These are phyloP conservation scores for Cytidiella melzeri DNA, from an alignment of 768 basidiomycete species.

Conservation along the genomic window DNA sequence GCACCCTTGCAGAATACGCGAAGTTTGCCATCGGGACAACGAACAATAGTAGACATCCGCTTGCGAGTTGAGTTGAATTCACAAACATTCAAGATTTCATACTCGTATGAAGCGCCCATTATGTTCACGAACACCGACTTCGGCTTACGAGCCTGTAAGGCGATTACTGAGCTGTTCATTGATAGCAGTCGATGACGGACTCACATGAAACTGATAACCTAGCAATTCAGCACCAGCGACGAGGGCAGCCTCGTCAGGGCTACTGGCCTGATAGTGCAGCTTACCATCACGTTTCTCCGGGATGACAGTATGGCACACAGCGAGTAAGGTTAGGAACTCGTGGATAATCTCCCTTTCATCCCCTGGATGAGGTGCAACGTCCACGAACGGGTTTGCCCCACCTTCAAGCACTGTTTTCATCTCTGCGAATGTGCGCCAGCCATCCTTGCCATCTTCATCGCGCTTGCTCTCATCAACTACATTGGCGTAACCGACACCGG, in stretches of 20 bases:
- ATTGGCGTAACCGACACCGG: slow-evolving; percentile 84
- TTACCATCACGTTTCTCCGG: slow-evolving; percentile 89
- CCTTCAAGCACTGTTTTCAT: slow-evolving; percentile 52
- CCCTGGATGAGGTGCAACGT: slow-evolving; percentile 25
- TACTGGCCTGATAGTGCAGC: slow-evolving; percentile 91
- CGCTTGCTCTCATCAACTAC: slow-evolving; percentile 82
- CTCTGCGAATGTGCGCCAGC: slow-evolving; percentile 79
- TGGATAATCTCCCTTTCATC: slow-evolving; percentile 32
- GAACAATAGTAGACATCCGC: slow-evolving; percentile 93
- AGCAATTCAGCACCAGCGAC: slow-evolving; percentile 90
- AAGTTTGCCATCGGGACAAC: slow-evolving; percentile 83
- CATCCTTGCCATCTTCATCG: slow-evolving; percentile 48
- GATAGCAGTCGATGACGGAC: slow-evolving; percentile 26
- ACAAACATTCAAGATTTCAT: slow-evolving; percentile 91
- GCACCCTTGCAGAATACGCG: slow-evolving; percentile 97
- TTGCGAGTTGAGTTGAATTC: slow-evolving; percentile 99
- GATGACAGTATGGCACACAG: slow-evolving; percentile 98
- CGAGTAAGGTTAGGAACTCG: slow-evolving; percentile 43
- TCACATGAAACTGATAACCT: slow-evolving; percentile 90
- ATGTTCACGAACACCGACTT: slow-evolving; percentile 90
- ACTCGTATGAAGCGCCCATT: slow-evolving; percentile 67
- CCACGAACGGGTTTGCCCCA: slow-evolving; percentile 47
- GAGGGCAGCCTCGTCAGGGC: slow-evolving; percentile 95
- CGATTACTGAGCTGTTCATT: slow-evolving; percentile 22
- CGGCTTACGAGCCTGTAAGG: slow-evolving; percentile 81